Conservation (phyloP, 1,284 basidiomycete species). For the Neonothopanus nambi region DNA sequence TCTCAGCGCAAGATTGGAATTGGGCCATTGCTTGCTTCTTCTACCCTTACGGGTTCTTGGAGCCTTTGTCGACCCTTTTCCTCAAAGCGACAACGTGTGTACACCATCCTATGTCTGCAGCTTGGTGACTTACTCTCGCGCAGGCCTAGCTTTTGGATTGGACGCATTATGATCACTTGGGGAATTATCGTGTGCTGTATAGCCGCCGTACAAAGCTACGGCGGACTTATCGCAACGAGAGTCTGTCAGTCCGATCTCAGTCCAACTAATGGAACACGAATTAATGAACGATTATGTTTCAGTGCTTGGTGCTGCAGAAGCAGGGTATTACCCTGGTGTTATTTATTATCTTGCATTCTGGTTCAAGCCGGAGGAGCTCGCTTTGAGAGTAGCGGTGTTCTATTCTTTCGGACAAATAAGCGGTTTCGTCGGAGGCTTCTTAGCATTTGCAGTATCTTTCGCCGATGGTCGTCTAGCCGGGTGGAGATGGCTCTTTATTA, state of each 20-base stretch:
- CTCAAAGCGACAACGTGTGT: slow-evolving; percentile 20
- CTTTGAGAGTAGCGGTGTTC: slow-evolving; percentile 20
- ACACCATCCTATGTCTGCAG: slow-evolving; percentile 6
- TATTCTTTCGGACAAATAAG: slow-evolving; percentile 19
- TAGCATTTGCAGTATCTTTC: slow-evolving; percentile 23
- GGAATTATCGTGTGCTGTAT: slow-evolving; percentile 20
- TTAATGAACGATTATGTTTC: neutral
- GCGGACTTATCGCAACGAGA: slow-evolving; percentile 17
- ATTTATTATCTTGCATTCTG: slow-evolving; percentile 23
- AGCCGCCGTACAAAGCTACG: slow-evolving; percentile 19
- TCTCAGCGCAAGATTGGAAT: slow-evolving; percentile 22
- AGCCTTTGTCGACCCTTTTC: slow-evolving; percentile 22
- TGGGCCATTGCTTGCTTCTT: slow-evolving; percentile 24
- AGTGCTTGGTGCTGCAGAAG: slow-evolving; percentile 21
- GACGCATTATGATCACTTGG: slow-evolving; percentile 20
- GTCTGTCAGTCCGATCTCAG: slow-evolving; percentile 12
- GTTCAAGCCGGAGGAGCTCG: slow-evolving; percentile 22
- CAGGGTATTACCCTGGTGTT: slow-evolving; percentile 23
- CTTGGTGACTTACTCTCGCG: neutral
- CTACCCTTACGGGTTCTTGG: slow-evolving; percentile 22
- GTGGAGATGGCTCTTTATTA: slow-evolving; percentile 24
- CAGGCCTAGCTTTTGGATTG: slow-evolving; percentile 12
- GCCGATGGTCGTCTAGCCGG: slow-evolving; percentile 19
- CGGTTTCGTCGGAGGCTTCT: slow-evolving; percentile 24
- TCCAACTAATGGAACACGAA: neutral